These are phyloP conservation scores for Calocera cornea DNA, from an alignment of 768 basidiomycete genomes.

Conservation along the genomic window DNA sequence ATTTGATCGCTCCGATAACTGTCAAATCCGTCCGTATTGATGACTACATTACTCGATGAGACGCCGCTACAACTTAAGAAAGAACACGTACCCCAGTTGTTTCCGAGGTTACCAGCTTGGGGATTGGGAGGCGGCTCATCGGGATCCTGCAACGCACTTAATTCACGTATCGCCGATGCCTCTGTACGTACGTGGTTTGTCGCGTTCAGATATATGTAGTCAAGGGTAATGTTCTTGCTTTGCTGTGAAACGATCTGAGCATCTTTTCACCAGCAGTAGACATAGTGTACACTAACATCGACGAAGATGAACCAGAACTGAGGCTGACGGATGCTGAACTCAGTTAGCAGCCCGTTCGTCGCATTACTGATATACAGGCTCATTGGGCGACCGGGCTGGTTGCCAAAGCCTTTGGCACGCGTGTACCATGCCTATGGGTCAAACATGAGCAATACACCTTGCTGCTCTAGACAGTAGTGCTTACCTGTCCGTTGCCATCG, in stretches of 20 bases:
- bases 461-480: not conserved
- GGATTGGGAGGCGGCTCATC: constrained; percentile 7
- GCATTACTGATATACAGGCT: constrained; percentile 31
- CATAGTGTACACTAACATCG: not conserved
- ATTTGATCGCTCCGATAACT: constrained; percentile 30
- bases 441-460: not conserved
- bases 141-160: not conserved
- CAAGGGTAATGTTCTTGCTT: not conserved
- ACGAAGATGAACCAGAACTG: not conserved
- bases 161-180: too few relatives aligned
- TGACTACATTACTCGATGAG: constrained; percentile 13
- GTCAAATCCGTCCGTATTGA: constrained; percentile 31
- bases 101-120: not conserved
- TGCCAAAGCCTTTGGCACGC: constrained; percentile 27
- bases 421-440: constrained; percentile 24
- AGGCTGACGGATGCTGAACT: not conserved
- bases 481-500: constrained; percentile 30
- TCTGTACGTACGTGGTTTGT: not conserved
- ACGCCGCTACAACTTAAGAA: not conserved
- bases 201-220: not conserved
- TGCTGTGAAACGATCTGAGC: not conserved
- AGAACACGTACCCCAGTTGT: not conserved
- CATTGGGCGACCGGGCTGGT: constrained; percentile 29
- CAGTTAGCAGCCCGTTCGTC: constrained; percentile 22
- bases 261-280: not conserved